Evolutionary conservation across 2,329 filamentous ascomycete species (phyloP), one percentile per base, ranked within the genome.

Genomic region (Monosporascus sp.): DNA sequence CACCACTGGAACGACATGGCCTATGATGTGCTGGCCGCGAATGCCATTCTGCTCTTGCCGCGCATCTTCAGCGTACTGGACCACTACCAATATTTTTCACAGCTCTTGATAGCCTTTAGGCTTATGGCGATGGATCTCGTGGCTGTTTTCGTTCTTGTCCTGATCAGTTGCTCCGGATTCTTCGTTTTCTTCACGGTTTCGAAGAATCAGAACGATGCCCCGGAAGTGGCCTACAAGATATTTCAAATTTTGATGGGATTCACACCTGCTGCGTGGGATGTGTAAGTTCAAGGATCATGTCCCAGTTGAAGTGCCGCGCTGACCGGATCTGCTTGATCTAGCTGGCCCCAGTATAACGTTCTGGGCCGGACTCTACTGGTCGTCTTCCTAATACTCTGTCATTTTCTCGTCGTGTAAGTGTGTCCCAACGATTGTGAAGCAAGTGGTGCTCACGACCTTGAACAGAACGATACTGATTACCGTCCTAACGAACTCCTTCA

Each of bases 221-320:
- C 77, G 9, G 85, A 85, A 48, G 85, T 95, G n/a, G 90, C 90
- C 5, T 97, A 93, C 70, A 88, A 87, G 60, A 86, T 97, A 51
- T 96, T 97, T 62, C 92, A 97, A 73, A 88, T 97, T 56, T 72
- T 97, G 38, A 95, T 97, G 90, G 93, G 93, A 8, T 97, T 96
- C 67, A 96, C 91, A 0, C 93, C 93, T 11, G 90, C 93, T 15
- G 93, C 92, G 5, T 97, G 93, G 93, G 89, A 95, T 55, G 82
- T 95, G 87, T 82, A 72, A 69, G 78, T 75, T 1, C 11, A 39
- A 47, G 20, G 6, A 15, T 43, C 22, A 11, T 25, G 6, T 20
- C 20, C 3, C 6, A 22, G 17, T 38, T 27, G 18, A 45, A 0
- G 20, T 7, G 17, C 46, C 57, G 39, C 45, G 44, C 61, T 66